Percentiles rank a stretch among this genome's conserved stretches.
Evolutionary conservation across 164 flowering plant species (phyloP).

Genomic region (Chimonanthus salicifolius): DNA sequence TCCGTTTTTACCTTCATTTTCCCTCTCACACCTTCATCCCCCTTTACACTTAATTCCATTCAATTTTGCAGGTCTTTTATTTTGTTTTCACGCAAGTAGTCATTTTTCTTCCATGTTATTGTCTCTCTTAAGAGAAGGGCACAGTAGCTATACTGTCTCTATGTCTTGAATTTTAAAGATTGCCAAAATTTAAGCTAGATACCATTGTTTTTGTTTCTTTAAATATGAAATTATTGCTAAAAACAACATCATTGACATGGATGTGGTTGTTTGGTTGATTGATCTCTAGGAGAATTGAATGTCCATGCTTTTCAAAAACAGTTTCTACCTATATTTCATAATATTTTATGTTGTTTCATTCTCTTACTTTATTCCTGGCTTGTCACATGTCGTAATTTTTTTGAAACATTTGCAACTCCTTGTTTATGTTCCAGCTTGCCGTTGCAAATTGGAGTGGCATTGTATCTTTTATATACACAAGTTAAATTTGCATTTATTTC

Average conservation of each 20-base stretch:
- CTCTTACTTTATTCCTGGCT: background rate
- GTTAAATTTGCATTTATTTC: constrained; percentile 90
- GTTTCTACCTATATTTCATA: background rate
- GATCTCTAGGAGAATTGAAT: background rate
- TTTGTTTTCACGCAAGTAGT: too few species aligned
- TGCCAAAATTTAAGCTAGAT: too few species aligned
- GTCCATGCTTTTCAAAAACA: background rate
- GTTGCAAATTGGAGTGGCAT: constrained; percentile 85
- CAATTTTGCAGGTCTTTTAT: too few species aligned
- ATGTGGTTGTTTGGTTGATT: background rate
- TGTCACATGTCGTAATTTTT: background rate
- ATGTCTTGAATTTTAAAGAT: too few species aligned
- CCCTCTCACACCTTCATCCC: too few species aligned
- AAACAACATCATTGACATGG: background rate
- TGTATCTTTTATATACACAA: constrained; percentile 84
- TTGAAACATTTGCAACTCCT: constrained; percentile 3
- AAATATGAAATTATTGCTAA: too few species aligned
- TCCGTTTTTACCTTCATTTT: too few species aligned
- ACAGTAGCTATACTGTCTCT: too few species aligned
- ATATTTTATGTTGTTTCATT: background rate
- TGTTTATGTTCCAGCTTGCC: constrained; percentile 66
- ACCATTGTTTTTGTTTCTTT: too few species aligned
- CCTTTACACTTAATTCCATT: too few species aligned
- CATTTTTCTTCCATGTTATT: too few species aligned
- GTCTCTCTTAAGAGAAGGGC: too few species aligned